Evolutionary conservation across 73 alveolate species (phyloP).

Genomic region (Urostyla sp.): DNA sequence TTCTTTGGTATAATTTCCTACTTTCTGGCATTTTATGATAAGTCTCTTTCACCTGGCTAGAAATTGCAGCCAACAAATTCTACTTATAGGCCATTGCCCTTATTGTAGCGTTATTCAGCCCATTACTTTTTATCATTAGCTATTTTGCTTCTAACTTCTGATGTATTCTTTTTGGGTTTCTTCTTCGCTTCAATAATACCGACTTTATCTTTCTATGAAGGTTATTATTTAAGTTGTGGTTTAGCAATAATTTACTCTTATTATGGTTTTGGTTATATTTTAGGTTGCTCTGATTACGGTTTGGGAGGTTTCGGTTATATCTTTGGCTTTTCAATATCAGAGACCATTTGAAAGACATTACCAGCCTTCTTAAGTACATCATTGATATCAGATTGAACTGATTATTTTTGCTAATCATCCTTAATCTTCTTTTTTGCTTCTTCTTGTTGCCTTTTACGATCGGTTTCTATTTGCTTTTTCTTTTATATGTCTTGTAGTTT

Average conservation of each 20-base stretch:
- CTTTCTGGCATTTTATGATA: too few relatives aligned
- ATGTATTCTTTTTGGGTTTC: background rate
- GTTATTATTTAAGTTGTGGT: background rate
- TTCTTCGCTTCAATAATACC: background rate
- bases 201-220: background rate
- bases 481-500: background rate
- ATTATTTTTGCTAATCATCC: background rate
- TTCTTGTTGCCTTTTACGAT: conserved; percentile 15
- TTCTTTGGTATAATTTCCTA: too few relatives aligned
- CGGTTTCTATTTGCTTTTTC: background rate
- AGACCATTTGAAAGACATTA: background rate
- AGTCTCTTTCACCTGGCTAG: too few relatives aligned
- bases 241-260: background rate
- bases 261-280: background rate
- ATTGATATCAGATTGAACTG: conserved; percentile 9
- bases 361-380: background rate
- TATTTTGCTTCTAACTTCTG: background rate
- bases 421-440: conserved; percentile 22
- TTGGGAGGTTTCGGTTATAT: background rate
- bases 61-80: too few relatives aligned
- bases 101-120: too few relatives aligned
- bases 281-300: conserved; percentile 12
- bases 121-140: background rate
- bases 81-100: too few relatives aligned
- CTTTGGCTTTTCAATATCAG: background rate